Conservation (phyloP, 2,329 filamentous ascomycete genomes). For the Sporothrix brasiliensis region DNA sequence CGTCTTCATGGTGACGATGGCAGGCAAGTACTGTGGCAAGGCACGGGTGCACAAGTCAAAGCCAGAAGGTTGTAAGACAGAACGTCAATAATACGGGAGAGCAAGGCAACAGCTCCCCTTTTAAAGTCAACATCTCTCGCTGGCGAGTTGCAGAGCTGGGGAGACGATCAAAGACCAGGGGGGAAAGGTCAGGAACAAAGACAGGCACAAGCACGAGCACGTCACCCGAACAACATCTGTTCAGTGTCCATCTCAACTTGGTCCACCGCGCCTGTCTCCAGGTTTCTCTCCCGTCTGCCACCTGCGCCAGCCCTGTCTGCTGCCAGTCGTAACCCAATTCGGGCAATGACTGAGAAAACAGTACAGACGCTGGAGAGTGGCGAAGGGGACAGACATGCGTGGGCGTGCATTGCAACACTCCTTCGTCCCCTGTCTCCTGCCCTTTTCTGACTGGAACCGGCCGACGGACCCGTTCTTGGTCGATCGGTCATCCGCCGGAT, state of each 20-base stretch:
- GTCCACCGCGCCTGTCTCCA: neutral
- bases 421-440: constrained; percentile 6
- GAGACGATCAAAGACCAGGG: constrained; percentile 15
- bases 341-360: constrained; percentile 14
- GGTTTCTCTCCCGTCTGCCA: constrained; percentile 7
- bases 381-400: neutral
- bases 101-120: neutral
- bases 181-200: neutral
- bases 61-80: neutral
- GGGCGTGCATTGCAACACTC: constrained; percentile 12
- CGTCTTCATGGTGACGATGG: constrained; percentile 16
- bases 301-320: constrained; percentile 8
- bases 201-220: neutral
- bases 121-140: constrained; percentile 12
- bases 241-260: constrained; percentile 4
- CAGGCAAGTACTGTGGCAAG: neutral
- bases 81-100: neutral
- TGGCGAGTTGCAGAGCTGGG: neutral
- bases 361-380: neutral
- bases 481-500: neutral
- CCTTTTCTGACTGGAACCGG: constrained; percentile 20
- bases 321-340: constrained; percentile 13
- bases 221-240: neutral
- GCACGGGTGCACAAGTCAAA: too few relatives aligned
- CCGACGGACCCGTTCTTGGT: constrained; percentile 3